Conservation (phyloP, 306 rosid species). For the Hippophae gyantsensis region DNA sequence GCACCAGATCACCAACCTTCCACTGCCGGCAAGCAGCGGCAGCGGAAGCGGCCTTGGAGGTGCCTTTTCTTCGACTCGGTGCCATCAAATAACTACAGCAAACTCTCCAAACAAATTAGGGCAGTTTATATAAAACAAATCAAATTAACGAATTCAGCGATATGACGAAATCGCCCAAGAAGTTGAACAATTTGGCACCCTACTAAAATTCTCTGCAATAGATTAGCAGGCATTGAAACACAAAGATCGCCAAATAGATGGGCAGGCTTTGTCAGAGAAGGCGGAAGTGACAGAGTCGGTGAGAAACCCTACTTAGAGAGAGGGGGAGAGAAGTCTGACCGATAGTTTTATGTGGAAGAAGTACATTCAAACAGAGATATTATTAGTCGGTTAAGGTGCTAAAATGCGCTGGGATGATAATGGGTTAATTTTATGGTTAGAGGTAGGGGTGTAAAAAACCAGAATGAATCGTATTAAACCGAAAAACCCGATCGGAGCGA, state of each 20-base stretch:
- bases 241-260: constrained; percentile 14
- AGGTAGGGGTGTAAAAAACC: too few relatives aligned
- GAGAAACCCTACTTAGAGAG: constrained; percentile 43
- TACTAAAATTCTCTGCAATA: constrained; percentile 14
- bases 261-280: background rate
- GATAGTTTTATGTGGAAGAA: constrained; percentile 45
- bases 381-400: too few relatives aligned
- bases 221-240: constrained; percentile 63
- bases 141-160: constrained; percentile 16
- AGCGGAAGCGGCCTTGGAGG: constrained; percentile 61
- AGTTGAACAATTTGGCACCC: constrained; percentile 34
- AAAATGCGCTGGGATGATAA: too few relatives aligned
- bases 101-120: constrained; percentile 24
- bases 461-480: too few relatives aligned
- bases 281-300: background rate
- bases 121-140: constrained; percentile 29
- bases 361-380: constrained; percentile 38
- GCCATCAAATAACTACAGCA: constrained; percentile 44
- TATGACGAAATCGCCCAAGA: constrained; percentile 31
- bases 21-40: constrained; percentile 86
- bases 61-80: constrained; percentile 72
- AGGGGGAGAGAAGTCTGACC: constrained; percentile 15
- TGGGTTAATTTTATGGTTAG: too few relatives aligned
- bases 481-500: too few relatives aligned
- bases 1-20: constrained; percentile 96